phyloP scores from a whole-genome alignment of 1,284 basidiomycete genomes.

The Ceratobasidium sp. region DNA sequence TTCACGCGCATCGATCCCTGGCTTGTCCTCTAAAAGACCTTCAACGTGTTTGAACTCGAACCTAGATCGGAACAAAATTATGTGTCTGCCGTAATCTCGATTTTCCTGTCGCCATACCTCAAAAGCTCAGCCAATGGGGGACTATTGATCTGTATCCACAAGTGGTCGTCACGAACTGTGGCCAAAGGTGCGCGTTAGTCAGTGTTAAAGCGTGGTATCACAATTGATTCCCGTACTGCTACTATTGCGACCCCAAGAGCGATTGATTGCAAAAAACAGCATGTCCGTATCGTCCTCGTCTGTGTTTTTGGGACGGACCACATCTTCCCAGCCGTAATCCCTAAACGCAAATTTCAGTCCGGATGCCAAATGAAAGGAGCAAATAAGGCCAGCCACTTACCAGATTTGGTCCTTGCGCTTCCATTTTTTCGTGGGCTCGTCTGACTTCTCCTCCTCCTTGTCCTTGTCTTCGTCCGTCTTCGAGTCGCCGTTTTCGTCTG shows the following conservation, averaged over 20 bases:
- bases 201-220: neutral
- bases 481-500: neutral
- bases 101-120: constrained; percentile 1
- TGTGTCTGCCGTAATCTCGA: neutral
- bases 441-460: constrained; percentile 4
- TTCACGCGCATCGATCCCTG: constrained; percentile 33
- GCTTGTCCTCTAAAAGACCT: constrained; percentile 26
- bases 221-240: neutral
- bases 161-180: constrained; percentile 26
- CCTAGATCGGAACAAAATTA: neutral
- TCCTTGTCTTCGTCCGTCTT: constrained; percentile 22
- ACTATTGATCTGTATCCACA: constrained; percentile 35
- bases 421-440: constrained; percentile 29
- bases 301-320: constrained; percentile 7
- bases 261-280: constrained; percentile 31
- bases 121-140: constrained; percentile 29
- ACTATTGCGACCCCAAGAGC: constrained; percentile 16
- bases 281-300: constrained; percentile 28
- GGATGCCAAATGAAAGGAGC: neutral
- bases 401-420: constrained; percentile 34
- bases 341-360: neutral
- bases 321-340: constrained; percentile 34
- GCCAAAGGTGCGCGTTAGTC: neutral
- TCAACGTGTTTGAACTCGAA: constrained; percentile 36
- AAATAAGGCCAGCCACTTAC: constrained; percentile 1